A percentile compares a stretch with the other conserved stretches of the same genome.
Evolutionary conservation across 2,329 filamentous ascomycete species (phyloP).

Genomic region (Fusarium dimerum): DNA sequence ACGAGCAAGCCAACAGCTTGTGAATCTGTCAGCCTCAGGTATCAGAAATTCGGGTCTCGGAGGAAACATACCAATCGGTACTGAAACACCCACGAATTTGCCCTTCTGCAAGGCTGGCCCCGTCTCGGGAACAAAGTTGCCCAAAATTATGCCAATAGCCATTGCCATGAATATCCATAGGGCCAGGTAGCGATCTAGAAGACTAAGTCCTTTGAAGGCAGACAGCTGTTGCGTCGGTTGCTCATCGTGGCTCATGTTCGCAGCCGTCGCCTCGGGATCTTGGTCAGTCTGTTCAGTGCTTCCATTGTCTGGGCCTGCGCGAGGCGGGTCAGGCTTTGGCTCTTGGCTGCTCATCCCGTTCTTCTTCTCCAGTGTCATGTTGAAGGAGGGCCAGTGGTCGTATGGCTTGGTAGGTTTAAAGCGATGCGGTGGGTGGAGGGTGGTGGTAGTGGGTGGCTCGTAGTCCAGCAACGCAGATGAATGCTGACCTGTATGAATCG

Average conservation of each 20-base stretch:
- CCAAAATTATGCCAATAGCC: constrained; percentile 71
- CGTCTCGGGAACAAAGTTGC: constrained; percentile 68
- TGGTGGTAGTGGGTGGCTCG: neutral
- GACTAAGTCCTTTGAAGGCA: constrained; percentile 54
- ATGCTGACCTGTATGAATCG: neutral
- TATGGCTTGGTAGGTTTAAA: neutral
- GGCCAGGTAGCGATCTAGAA: constrained; percentile 63
- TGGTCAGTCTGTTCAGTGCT: neutral
- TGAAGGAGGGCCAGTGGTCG: neutral
- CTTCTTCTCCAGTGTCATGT: neutral
- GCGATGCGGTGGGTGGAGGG: neutral
- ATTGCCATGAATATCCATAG: constrained; percentile 79
- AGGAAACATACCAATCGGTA: constrained; percentile 58
- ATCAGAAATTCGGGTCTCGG: neutral
- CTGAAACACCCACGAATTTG: constrained; percentile 67
- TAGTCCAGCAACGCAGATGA: neutral
- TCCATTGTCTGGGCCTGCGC: neutral
- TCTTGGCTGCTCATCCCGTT: neutral
- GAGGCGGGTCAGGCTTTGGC: neutral
- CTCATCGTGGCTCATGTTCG: neutral
- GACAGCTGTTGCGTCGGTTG: constrained; percentile 29
- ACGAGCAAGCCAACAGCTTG: constrained; percentile 75
- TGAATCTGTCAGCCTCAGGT: neutral
- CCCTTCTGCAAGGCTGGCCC: constrained; percentile 67
- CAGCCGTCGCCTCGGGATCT: neutral